Conservation (phyloP, 257 asterid genomes). For the Penstemon barbatus region DNA sequence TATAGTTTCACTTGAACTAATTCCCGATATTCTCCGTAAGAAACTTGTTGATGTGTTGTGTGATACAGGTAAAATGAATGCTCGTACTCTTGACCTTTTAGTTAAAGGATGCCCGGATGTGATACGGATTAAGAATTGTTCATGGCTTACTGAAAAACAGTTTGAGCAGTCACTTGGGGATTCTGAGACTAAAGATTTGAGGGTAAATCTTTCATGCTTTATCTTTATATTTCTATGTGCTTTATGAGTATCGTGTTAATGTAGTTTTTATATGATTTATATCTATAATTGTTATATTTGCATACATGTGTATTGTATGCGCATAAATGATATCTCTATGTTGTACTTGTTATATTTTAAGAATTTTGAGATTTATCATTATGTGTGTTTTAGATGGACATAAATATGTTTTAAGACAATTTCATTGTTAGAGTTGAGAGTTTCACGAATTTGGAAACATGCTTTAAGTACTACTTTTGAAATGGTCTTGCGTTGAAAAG, state of each 20-base stretch:
- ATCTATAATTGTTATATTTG: neutral
- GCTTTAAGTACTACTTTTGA: too few species aligned
- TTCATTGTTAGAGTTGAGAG: too few species aligned
- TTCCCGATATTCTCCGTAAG: constrained; percentile 62
- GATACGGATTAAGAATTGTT: constrained; percentile 65
- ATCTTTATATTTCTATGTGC: constrained; percentile 20
- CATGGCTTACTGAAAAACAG: constrained; percentile 67
- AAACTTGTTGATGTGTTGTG: constrained; percentile 58
- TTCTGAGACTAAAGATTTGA: constrained; percentile 45
- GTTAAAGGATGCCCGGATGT: constrained; percentile 67
- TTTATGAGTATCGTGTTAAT: neutral
- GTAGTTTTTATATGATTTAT: neutral
- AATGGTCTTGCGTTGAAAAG: too few species aligned
- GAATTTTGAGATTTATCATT: too few species aligned
- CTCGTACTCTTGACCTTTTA: constrained; percentile 46
- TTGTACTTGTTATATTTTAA: neutral
- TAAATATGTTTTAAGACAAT: too few species aligned
- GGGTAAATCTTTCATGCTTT: constrained; percentile 43
- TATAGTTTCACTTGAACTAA: constrained; percentile 56
- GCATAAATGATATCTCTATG: constrained; percentile 18
- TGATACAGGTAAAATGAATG: constrained; percentile 55
- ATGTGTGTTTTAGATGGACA: too few species aligned
- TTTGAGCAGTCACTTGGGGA: constrained; percentile 46
- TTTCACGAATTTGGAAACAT: too few species aligned
- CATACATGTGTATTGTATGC: neutral